Evolutionary conservation across 164 flowering plant genomes (phyloP), one percentile per base, ranked within the genome.

Genomic region (Annona squamosa): DNA sequence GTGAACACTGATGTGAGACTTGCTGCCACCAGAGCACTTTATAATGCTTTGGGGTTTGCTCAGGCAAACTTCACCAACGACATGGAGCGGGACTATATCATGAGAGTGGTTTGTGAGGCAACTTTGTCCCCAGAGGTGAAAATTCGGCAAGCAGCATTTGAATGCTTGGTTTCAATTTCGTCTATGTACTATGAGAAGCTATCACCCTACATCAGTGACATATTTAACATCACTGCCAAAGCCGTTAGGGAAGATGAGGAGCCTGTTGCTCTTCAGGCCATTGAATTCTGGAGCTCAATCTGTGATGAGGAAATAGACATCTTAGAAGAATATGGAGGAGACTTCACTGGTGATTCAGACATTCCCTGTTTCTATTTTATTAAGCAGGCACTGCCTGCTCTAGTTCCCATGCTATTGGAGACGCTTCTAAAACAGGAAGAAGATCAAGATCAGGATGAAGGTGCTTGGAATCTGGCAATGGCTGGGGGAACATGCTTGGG

Each of bases 401-500:
- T 88, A 45, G 88, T 88, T 6, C 91, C 91, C 5, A 68, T 88
- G 84, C 69, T 88, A 63, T 70, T 88, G 80, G 91, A 88, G 77
- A 85, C 86, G 26, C 84, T 88, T 0, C 84, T 86, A n/a, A 88
- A 86, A 83, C 89, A 88, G 70, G 91, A 88, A 59, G 91, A 88
- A 74, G 91, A 85, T 72, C 89, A 88, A 64, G 88, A 88, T 84
- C 86, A 81, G 76, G 91, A 86, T 72, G 91, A 88, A 78, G 89
- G 88, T 65, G 89, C 85, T 42, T 88, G 91, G 91, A 88, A 88
- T 66, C 79, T 86, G 77, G 88, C 91, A 13, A 88, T 88, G 91
- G 89, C 91, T 74, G 89, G 91, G 26, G 91, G 91, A 10, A 88
- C 91, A 13, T 88, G 91, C 77, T 81, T 88, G 69, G 91, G 88